phyloP scores from a whole-genome alignment of 768 basidiomycete species.

The Amanita fuliginea region DNA sequence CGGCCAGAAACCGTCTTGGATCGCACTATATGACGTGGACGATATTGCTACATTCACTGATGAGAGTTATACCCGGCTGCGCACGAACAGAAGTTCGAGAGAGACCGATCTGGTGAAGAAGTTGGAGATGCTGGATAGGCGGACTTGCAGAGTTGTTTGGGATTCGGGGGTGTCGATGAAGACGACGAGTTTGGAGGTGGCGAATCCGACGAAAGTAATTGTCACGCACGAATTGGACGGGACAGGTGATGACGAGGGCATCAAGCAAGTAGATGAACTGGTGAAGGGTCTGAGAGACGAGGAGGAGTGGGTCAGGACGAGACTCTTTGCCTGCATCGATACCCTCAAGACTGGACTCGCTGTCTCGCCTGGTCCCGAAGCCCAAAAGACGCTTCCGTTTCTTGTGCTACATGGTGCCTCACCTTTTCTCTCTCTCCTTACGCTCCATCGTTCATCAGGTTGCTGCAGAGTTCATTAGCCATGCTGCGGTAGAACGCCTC shows the following conservation, averaged over 20 bases:
- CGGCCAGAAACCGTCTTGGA: slow-evolving; percentile 26
- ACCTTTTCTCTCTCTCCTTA: too few species aligned
- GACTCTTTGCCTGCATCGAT: slow-evolving; percentile 29
- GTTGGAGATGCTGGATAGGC: slow-evolving; percentile 33
- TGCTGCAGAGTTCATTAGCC: slow-evolving; percentile 1
- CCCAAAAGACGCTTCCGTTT: slow-evolving; percentile 23
- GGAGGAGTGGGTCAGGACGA: slow-evolving; percentile 28
- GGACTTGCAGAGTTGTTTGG: slow-evolving; percentile 23
- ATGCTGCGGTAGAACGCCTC: slow-evolving; percentile 13
- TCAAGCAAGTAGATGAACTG: slow-evolving; percentile 15
- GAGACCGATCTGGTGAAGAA: slow-evolving; percentile 29
- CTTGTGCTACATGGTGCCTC: slow-evolving; percentile 29
- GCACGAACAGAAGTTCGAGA: slow-evolving; percentile 30
- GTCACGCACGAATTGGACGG: slow-evolving; percentile 21
- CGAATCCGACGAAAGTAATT: slow-evolving; percentile 19
- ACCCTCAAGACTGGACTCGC: slow-evolving; percentile 25
- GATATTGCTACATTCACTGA: slow-evolving; percentile 28
- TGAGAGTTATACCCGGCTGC: slow-evolving; percentile 31
- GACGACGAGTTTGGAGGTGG: slow-evolving; percentile 20
- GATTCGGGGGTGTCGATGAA: slow-evolving; percentile 22
- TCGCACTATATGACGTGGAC: slow-evolving; percentile 40
- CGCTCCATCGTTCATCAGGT: not conserved
- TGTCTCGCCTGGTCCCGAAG: slow-evolving; percentile 15
- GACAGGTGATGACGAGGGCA: slow-evolving; percentile 8
- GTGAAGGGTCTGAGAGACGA: slow-evolving; percentile 12